Evolutionary conservation across 495 filamentous ascomycete genomes (phyloP).

Genomic region (Clohesyomyces aquaticus): DNA sequence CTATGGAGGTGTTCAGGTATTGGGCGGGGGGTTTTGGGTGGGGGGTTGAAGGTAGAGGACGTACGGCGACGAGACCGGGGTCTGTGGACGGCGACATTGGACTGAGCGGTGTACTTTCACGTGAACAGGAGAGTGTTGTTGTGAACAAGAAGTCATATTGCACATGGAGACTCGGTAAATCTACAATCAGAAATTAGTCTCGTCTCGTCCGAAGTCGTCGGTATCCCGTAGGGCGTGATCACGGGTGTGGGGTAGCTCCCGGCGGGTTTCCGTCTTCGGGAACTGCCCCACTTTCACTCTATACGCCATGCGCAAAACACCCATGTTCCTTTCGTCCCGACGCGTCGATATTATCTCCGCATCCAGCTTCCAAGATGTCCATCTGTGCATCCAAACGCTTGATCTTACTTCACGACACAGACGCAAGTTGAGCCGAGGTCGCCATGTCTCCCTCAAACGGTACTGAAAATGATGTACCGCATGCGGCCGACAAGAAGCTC

Average conservation of each 20-base stretch:
- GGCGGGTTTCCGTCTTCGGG: too few species aligned
- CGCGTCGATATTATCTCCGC: constrained; percentile 1
- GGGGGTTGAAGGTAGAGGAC: too few species aligned
- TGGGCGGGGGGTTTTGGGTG: too few species aligned
- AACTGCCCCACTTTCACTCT: not conserved
- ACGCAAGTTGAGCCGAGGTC: too few species aligned
- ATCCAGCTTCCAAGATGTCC: not conserved
- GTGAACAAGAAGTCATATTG: not conserved
- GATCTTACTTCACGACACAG: too few species aligned
- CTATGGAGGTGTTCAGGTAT: constrained; percentile 3
- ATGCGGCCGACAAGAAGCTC: constrained; percentile 8
- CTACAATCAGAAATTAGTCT: too few species aligned
- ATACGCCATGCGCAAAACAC: too few species aligned
- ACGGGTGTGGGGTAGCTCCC: not conserved
- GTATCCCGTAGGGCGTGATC: not conserved
- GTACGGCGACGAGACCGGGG: constrained; percentile 25
- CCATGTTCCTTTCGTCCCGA: not conserved
- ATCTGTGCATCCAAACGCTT: not conserved
- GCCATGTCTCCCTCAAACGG: not conserved
- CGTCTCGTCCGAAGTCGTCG: too few species aligned
- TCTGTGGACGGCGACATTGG: not conserved
- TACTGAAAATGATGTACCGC: not conserved
- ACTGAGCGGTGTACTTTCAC: not conserved
- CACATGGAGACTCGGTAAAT: not conserved
- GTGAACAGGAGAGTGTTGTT: too few species aligned